phyloP scores from a whole-genome alignment of 176 grass and related monocot genomes.

The Eremochloa ophiuroides region DNA sequence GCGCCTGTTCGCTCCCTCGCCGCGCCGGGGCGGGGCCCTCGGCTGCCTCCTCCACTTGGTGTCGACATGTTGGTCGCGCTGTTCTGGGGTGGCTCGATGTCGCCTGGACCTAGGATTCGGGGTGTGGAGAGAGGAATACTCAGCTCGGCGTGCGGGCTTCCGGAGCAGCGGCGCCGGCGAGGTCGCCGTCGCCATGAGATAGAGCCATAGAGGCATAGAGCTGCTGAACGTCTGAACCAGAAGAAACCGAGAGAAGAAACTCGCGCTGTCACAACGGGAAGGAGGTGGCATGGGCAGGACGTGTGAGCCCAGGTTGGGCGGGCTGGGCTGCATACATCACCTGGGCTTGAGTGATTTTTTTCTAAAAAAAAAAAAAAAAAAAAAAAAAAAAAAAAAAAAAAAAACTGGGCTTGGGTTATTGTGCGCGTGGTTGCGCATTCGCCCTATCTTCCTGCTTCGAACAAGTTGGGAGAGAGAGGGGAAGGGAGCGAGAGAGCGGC shows the following conservation, averaged over 20 bases:
- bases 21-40: background rate
- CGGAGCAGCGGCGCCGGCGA: constrained; percentile 30
- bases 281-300: background rate
- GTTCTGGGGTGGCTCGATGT: background rate
- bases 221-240: background rate
- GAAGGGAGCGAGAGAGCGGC: background rate
- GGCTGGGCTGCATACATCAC: constrained; percentile 4
- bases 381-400: no score
- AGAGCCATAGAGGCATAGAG: constrained; percentile 4
- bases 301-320: background rate
- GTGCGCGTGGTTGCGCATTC: background rate
- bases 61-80: background rate
- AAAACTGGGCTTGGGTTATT: constrained; percentile 22
- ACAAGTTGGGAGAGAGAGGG: background rate
- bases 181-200: constrained; percentile 28
- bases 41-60: background rate
- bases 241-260: background rate
- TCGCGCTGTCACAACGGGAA: background rate
- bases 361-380: no score
- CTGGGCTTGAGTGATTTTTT: constrained; percentile 21
- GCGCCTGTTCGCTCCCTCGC: constrained; percentile 14
- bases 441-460: background rate
- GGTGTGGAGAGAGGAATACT: background rate
- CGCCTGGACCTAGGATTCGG: background rate
- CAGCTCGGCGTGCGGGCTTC: constrained; percentile 3